Percentiles rank a stretch among this genome's conserved stretches.
Evolutionary conservation across 2,329 filamentous ascomycete species (phyloP).

Genomic region (Colletotrichum simmondsii): DNA sequence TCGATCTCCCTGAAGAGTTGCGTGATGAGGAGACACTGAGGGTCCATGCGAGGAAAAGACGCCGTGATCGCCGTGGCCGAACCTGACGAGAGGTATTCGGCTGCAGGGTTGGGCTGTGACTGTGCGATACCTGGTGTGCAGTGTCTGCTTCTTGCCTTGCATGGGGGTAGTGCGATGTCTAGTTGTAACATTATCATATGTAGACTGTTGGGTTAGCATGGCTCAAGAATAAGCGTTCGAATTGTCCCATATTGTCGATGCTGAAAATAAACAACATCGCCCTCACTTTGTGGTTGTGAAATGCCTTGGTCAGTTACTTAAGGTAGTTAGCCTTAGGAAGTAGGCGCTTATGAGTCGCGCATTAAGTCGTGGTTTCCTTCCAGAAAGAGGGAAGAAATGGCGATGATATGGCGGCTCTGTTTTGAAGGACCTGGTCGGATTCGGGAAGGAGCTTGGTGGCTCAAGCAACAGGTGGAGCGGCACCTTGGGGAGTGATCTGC

Average conservation of each 20-base stretch:
- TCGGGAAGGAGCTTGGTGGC: constrained; percentile 11
- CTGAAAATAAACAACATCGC: too few relatives aligned
- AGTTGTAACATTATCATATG: constrained; percentile 30
- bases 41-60: constrained; percentile 70
- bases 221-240: constrained; percentile 31
- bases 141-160: constrained; percentile 7
- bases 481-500: background rate
- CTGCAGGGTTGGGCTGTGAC: background rate
- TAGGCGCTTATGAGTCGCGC: too few relatives aligned
- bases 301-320: background rate
- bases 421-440: background rate
- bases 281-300: background rate
- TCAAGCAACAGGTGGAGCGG: background rate
- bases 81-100: constrained; percentile 39
- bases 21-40: constrained; percentile 66
- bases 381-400: background rate
- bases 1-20: constrained; percentile 77
- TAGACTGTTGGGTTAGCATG: constrained; percentile 23
- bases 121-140: constrained; percentile 6
- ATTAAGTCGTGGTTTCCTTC: background rate
- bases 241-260: background rate
- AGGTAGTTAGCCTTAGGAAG: background rate
- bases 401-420: background rate
- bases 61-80: constrained; percentile 67
- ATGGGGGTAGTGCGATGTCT: constrained; percentile 9